These are phyloP conservation scores for Scleroderma bovista DNA, from an alignment of 768 basidiomycete species.

Conservation along the genomic window DNA sequence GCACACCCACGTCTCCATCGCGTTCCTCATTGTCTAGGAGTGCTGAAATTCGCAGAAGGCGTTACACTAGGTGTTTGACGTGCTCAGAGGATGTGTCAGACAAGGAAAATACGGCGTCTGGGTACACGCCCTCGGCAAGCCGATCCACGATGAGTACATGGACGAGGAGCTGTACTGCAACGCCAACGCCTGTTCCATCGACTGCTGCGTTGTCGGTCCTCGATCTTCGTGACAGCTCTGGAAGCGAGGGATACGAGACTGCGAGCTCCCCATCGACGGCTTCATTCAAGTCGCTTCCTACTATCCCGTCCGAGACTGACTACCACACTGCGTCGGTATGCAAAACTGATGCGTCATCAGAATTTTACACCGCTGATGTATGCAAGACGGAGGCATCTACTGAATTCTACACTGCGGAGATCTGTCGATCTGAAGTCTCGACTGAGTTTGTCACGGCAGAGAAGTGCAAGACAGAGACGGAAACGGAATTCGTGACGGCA, in stretches of 20 bases:
- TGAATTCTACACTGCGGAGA: conserved; percentile 47
- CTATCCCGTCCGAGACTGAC: conserved; percentile 52
- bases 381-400: conserved; percentile 38
- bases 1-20: conserved; percentile 43
- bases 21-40: conserved; percentile 48
- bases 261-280: conserved; percentile 39
- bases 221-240: conserved; percentile 31
- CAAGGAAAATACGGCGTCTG: conserved; percentile 47
- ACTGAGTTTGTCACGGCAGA: conserved; percentile 46
- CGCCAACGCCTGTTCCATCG: conserved; percentile 30
- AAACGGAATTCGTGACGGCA: conserved; percentile 45
- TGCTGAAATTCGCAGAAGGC: conserved; percentile 50
- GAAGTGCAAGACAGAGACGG: conserved; percentile 24
- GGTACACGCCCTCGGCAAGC: conserved; percentile 29
- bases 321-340: conserved; percentile 40
- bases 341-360: conserved; percentile 36
- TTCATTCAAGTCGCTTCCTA: conserved; percentile 54
- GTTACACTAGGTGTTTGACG: conserved; percentile 33
- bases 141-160: conserved; percentile 30
- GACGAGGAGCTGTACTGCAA: conserved; percentile 29
- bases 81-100: conserved; percentile 44
- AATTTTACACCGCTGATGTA: conserved; percentile 45
- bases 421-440: conserved; percentile 38
- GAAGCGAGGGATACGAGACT: conserved; percentile 48
- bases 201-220: conserved; percentile 21